Conservation (phyloP, 176 grass and related monocot species). For the Luzula sylvatica region DNA sequence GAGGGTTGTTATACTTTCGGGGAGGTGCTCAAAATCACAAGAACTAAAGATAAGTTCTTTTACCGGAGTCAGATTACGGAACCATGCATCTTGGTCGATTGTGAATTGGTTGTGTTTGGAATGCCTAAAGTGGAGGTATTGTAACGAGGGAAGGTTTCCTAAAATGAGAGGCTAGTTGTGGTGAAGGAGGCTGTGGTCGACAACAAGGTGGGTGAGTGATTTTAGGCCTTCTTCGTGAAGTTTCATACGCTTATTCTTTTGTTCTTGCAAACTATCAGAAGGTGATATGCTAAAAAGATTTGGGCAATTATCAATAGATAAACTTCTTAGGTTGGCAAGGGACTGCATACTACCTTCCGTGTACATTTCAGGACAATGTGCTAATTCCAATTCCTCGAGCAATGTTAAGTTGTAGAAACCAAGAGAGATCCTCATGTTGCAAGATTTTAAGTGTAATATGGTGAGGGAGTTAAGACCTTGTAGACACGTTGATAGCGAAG, state of each 20-base stretch:
- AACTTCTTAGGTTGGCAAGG: slow-evolving; percentile 5
- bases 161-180: not conserved
- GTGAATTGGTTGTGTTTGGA: not conserved
- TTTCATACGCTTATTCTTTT: slow-evolving; percentile 1
- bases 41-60: not conserved
- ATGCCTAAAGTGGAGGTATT: not conserved
- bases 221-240: not conserved
- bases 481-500: not conserved
- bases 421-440: not conserved
- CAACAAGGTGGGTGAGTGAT: not conserved
- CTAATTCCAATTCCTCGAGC: not conserved
- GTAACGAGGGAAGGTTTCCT: slow-evolving; percentile 10
- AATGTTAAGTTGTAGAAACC: not conserved
- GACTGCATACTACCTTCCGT: not conserved
- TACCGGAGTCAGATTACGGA: slow-evolving; percentile 5
- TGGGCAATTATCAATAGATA: not conserved
- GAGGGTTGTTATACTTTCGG: not conserved
- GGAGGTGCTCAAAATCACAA: not conserved
- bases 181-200: not conserved
- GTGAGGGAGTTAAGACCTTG: not conserved
- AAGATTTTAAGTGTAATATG: not conserved
- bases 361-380: not conserved
- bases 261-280: not conserved
- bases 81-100: slow-evolving; percentile 1
- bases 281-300: not conserved